Evolutionary conservation across 176 grass and related monocot species (phyloP).

Genomic region (Triticum urartu): DNA sequence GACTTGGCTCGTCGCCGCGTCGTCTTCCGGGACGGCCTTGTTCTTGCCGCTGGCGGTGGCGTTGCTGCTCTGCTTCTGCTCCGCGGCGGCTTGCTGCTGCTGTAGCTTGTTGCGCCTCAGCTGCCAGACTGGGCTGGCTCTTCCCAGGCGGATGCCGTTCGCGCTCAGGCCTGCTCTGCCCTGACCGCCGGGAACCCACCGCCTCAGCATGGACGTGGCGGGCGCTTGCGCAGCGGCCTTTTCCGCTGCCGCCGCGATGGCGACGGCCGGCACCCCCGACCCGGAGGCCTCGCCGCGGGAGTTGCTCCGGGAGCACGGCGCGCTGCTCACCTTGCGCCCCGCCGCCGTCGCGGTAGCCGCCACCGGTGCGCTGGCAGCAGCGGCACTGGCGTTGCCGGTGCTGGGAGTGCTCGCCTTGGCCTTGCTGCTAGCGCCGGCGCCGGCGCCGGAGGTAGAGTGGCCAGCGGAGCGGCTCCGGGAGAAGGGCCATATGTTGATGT

Average conservation of each 20-base stretch:
- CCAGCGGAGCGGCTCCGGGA: conserved; percentile 93
- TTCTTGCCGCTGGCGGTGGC: not conserved
- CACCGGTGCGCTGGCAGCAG: not conserved
- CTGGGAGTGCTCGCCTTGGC: conserved; percentile 2
- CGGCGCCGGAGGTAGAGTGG: conserved; percentile 29
- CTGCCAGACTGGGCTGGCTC: conserved; percentile 72
- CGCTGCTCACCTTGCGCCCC: conserved; percentile 66
- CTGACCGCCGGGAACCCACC: conserved; percentile 48
- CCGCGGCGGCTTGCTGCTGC: conserved; percentile 37
- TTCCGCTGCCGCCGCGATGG: not conserved
- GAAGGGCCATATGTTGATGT: conserved; percentile 98
- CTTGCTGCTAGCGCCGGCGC: not conserved
- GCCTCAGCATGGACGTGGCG: conserved; percentile 44
- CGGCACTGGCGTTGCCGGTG: not conserved
- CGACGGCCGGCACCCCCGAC: not conserved
- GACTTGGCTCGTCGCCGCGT: not conserved
- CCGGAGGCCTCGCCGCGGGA: conserved; percentile 74
- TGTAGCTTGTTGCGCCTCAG: conserved; percentile 63
- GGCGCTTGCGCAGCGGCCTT: not conserved
- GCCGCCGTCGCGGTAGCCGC: not conserved
- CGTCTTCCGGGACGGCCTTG: not conserved
- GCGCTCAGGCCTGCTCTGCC: conserved; percentile 16
- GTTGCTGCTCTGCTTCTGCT: conserved; percentile 42
- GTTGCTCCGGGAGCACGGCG: conserved; percentile 95
- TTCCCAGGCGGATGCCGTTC: conserved; percentile 71